Percentiles rank a stretch among this genome's conserved stretches.
These are phyloP conservation scores for Sporothrix brasiliensis DNA, from an alignment of 2,329 filamentous ascomycete species.

Conservation along the genomic window DNA sequence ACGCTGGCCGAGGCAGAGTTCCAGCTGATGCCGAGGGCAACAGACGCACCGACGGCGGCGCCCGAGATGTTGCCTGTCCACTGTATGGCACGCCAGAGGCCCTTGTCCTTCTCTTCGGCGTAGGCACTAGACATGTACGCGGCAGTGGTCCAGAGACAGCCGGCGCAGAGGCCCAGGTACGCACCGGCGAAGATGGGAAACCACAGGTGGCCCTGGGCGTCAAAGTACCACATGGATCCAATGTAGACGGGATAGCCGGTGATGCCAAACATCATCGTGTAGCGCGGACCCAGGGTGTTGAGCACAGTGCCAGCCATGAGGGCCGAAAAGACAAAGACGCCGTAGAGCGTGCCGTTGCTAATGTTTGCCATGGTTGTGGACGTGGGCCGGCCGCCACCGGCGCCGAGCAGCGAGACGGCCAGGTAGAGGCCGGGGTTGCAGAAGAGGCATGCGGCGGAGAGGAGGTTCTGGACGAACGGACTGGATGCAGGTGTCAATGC, in stretches of 20 bases:
- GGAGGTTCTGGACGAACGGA: constrained; percentile 25
- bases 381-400: constrained; percentile 40
- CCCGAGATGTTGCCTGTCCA: constrained; percentile 41
- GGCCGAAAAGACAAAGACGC: constrained; percentile 40
- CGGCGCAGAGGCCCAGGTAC: constrained; percentile 41
- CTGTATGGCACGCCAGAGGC: constrained; percentile 41
- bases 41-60: constrained; percentile 40
- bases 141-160: constrained; percentile 41
- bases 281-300: constrained; percentile 39
- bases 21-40: constrained; percentile 9
- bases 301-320: constrained; percentile 40
- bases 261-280: constrained; percentile 36
- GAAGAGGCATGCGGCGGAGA: constrained; percentile 22
- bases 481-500: background rate
- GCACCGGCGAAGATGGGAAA: constrained; percentile 39
- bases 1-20: constrained; percentile 30
- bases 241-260: constrained; percentile 40
- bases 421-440: constrained; percentile 27
- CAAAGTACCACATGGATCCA: constrained; percentile 41
- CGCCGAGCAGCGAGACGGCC: constrained; percentile 37
- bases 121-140: constrained; percentile 43
- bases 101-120: constrained; percentile 43
- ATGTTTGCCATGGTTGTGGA: constrained; percentile 40
- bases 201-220: constrained; percentile 37
- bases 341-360: constrained; percentile 40